These are phyloP conservation scores for Annulohypoxylon moriforme DNA, from an alignment of 495 filamentous ascomycete species.

Conservation along the genomic window DNA sequence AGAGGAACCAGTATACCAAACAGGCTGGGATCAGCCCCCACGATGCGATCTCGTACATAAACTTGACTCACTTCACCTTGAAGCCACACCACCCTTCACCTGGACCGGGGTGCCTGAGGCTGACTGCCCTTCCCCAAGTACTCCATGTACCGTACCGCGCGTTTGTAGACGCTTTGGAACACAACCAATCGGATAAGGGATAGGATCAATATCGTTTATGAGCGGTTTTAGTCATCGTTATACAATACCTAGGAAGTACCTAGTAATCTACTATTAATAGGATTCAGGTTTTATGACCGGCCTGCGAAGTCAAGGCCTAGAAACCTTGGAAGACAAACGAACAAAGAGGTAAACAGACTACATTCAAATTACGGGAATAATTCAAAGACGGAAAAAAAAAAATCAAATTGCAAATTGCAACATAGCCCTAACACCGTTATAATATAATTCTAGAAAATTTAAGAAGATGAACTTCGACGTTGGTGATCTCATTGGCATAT, in stretches of 20 bases:
- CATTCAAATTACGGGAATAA: background rate
- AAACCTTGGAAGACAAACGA: background rate
- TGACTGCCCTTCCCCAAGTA: too few relatives aligned
- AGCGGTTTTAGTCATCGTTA: conserved; percentile 24
- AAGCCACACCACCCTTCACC: conserved; percentile 20
- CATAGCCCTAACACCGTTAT: background rate
- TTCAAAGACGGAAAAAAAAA: background rate
- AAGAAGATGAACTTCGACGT: conserved; percentile 1
- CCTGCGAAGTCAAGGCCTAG: background rate
- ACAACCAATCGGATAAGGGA: background rate
- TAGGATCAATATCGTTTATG: background rate
- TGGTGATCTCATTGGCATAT: conserved; percentile 10
- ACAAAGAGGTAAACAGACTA: background rate
- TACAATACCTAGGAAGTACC: too few relatives aligned
- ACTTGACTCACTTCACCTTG: conserved; percentile 18
- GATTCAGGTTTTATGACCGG: conserved; percentile 3
- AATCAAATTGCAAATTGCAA: background rate
- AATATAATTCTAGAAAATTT: background rate
- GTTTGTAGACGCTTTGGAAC: background rate
- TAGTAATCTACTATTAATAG: conserved; percentile 20
- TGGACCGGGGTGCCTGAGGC: conserved; percentile 29
- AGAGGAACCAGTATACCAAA: background rate
- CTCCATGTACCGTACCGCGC: background rate
- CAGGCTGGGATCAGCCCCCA: background rate
- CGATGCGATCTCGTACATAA: background rate